A percentile compares a stretch with the other conserved stretches of the same genome.
These are phyloP conservation scores for Alternaria triticimaculans DNA, from an alignment of 2,329 filamentous ascomycete genomes.

Conservation along the genomic window DNA sequence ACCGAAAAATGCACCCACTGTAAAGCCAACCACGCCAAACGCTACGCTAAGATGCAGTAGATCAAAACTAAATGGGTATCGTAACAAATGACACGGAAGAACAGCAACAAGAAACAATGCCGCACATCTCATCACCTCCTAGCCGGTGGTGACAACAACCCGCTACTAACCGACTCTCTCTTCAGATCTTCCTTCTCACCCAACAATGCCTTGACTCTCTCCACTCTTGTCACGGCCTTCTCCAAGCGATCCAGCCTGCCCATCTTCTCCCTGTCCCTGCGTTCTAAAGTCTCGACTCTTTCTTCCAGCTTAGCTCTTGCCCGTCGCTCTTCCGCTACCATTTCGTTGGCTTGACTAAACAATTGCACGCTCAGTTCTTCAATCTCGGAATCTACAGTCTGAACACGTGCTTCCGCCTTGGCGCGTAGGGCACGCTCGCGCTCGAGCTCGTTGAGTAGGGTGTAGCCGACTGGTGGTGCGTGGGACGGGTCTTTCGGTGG, in stretches of 20 bases:
- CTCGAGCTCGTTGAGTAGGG: conserved; percentile 68
- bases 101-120: background rate
- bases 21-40: background rate
- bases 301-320: conserved; percentile 75
- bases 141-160: background rate
- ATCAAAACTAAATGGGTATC: conserved; percentile 13
- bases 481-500: conserved; percentile 4
- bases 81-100: background rate
- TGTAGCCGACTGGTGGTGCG: conserved; percentile 42
- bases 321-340: conserved; percentile 79
- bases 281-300: conserved; percentile 71
- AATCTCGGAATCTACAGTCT: conserved; percentile 72
- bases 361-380: conserved; percentile 78
- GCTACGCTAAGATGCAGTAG: conserved; percentile 7
- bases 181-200: conserved; percentile 20
- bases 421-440: conserved; percentile 71
- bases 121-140: background rate
- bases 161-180: background rate
- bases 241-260: conserved; percentile 73
- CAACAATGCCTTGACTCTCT: conserved; percentile 70
- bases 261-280: conserved; percentile 73
- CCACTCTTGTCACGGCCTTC: conserved; percentile 72
- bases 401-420: conserved; percentile 72
- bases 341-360: conserved; percentile 85
- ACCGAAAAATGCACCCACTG: background rate